Conservation (phyloP, 2,329 filamentous ascomycete species). For the Colletotrichum tofieldiae region DNA sequence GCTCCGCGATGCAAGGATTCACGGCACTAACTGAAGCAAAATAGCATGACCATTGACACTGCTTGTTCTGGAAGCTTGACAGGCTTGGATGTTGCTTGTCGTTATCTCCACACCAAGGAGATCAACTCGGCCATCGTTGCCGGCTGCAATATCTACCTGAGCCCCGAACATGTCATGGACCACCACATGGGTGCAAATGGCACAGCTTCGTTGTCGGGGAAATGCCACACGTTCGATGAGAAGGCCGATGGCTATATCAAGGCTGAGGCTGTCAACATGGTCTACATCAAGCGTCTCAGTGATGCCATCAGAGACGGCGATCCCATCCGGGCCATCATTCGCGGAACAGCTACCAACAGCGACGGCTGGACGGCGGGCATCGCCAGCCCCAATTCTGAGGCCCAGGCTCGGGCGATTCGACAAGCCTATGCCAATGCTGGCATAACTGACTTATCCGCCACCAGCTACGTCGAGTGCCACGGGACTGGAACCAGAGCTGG, state of each 20-base stretch:
- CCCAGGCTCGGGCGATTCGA: slow-evolving; percentile 51
- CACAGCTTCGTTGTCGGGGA: slow-evolving; percentile 10
- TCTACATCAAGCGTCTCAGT: slow-evolving; percentile 60
- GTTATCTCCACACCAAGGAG: slow-evolving; percentile 47
- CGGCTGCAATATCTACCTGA: slow-evolving; percentile 52
- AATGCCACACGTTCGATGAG: slow-evolving; percentile 41
- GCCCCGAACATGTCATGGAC: slow-evolving; percentile 44
- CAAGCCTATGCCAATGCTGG: slow-evolving; percentile 50
- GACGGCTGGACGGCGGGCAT: slow-evolving; percentile 55
- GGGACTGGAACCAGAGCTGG: slow-evolving; percentile 54
- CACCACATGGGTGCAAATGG: too few species aligned
- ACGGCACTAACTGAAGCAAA: too few species aligned
- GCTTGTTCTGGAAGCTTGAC: slow-evolving; percentile 62
- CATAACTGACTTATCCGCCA: slow-evolving; percentile 44
- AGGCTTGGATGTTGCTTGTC: slow-evolving; percentile 53
- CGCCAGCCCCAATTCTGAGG: slow-evolving; percentile 49
- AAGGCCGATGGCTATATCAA: slow-evolving; percentile 62
- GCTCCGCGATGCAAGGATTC: too few species aligned
- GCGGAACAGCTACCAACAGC: slow-evolving; percentile 50
- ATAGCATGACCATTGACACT: slow-evolving; percentile 70
- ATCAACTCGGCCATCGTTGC: slow-evolving; percentile 48
- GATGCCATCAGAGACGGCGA: slow-evolving; percentile 61
- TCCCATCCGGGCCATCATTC: slow-evolving; percentile 53
- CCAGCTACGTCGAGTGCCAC: slow-evolving; percentile 56
- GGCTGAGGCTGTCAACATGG: slow-evolving; percentile 60